A percentile compares a stretch with the other conserved stretches of the same genome.
phyloP scores from a whole-genome alignment of 176 grass and related monocot genomes.

The Oryza nivara region DNA sequence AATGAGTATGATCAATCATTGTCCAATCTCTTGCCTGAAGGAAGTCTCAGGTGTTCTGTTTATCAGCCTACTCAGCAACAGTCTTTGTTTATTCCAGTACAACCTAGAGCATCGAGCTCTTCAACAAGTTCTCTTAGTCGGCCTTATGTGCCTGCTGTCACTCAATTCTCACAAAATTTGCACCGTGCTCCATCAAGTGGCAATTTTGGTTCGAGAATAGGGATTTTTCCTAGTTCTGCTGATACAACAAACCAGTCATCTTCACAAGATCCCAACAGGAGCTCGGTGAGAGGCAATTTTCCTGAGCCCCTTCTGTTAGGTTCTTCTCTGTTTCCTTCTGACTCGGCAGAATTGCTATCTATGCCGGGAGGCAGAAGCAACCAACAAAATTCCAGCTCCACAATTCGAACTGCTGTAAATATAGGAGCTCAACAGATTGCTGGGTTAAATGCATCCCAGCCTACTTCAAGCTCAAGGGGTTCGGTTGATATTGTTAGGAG shows the following conservation, averaged over 20 bases:
- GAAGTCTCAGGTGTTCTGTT: conserved; percentile 39
- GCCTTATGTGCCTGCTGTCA: conserved; percentile 47
- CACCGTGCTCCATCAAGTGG: conserved; percentile 30
- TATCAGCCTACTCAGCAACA: conserved; percentile 32
- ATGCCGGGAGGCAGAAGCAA: conserved; percentile 46
- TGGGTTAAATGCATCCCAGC: conserved; percentile 39
- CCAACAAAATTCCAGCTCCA: conserved; percentile 42
- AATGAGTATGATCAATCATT: conserved; percentile 49
- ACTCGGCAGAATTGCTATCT: conserved; percentile 47
- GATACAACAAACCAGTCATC: conserved; percentile 26
- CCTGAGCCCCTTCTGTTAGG: conserved; percentile 48
- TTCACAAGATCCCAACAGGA: conserved; percentile 42
- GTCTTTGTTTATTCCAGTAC: conserved; percentile 55
- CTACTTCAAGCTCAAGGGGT: conserved; percentile 35
- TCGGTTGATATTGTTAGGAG: conserved; percentile 44
- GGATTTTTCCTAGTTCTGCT: conserved; percentile 37
- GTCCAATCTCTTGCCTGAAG: conserved; percentile 46
- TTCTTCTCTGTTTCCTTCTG: conserved; percentile 42
- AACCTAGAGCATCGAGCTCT: conserved; percentile 42
- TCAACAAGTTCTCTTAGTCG: conserved; percentile 36
- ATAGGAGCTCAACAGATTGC: conserved; percentile 40
- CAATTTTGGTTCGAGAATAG: conserved; percentile 44
- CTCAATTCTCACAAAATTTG: conserved; percentile 55
- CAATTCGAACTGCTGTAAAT: conserved; percentile 43
- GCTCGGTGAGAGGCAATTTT: conserved; percentile 31